These are phyloP conservation scores for Brassica nigra DNA, from an alignment of 345 rosid species.

Conservation along the genomic window DNA sequence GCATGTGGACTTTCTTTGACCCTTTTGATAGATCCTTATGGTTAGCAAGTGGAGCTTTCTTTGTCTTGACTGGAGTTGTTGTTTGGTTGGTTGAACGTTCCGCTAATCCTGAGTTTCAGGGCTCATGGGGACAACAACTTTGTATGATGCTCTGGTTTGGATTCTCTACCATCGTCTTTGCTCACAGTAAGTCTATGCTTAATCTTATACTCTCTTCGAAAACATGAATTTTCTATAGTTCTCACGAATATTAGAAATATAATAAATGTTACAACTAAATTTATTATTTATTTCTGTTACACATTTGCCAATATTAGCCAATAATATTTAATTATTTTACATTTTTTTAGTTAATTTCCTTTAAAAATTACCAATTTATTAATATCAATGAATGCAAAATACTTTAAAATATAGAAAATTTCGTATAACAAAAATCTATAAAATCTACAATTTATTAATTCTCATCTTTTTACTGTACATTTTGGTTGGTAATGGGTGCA, in stretches of 20 bases:
- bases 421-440: neutral
- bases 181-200: conserved; percentile 31
- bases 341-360: no score
- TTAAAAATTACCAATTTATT: no score
- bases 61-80: conserved; percentile 27
- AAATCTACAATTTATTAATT: no score
- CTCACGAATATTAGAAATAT: no score
- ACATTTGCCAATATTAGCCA: no score
- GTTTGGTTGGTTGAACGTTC: conserved; percentile 39
- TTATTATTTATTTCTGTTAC: no score
- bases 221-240: no score
- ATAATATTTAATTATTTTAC: no score
- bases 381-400: neutral
- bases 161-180: conserved; percentile 40
- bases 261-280: no score
- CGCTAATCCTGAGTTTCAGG: conserved; percentile 33
- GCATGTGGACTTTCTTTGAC: conserved; percentile 35
- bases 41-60: conserved; percentile 15
- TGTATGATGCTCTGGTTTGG: conserved; percentile 42
- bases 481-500: neutral
- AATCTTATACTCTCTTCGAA: neutral
- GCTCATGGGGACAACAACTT: conserved; percentile 37
- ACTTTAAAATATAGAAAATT: no score
- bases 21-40: conserved; percentile 32
- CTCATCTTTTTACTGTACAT: neutral